phyloP scores from a whole-genome alignment of 768 basidiomycete species.

The Suillus spraguei region DNA sequence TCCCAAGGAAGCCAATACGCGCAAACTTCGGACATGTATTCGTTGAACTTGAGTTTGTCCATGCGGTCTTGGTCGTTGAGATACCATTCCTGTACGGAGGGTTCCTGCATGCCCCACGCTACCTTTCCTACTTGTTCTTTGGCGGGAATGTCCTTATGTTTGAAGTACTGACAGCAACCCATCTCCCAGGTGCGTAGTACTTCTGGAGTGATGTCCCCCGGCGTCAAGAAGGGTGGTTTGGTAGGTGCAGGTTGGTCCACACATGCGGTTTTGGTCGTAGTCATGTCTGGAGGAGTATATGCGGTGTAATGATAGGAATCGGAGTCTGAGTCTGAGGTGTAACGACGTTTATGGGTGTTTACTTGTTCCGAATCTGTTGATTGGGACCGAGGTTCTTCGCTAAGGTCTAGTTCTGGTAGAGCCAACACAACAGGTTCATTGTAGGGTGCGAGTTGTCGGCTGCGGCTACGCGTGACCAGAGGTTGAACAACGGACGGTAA shows the following conservation, averaged over 20 bases:
- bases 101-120: not conserved
- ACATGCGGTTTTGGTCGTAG: not conserved
- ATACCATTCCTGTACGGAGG: not conserved
- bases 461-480: not conserved
- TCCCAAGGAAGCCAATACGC: no score
- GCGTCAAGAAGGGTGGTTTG: not conserved
- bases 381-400: no score
- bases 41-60: no score
- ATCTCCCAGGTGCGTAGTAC: not conserved
- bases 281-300: not conserved
- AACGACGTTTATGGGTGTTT: no score
- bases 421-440: no score
- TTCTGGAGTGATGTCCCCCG: not conserved
- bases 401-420: no score
- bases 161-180: not conserved
- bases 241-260: not conserved
- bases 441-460: no score
- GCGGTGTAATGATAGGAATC: not conserved
- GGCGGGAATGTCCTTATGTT: not conserved
- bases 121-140: not conserved
- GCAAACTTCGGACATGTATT: no score
- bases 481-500: not conserved
- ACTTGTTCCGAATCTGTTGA: no score
- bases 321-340: not conserved
- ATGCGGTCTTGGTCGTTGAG: not conserved